phyloP scores from a whole-genome alignment of 176 grass and related monocot species.

The Luzula sylvatica region DNA sequence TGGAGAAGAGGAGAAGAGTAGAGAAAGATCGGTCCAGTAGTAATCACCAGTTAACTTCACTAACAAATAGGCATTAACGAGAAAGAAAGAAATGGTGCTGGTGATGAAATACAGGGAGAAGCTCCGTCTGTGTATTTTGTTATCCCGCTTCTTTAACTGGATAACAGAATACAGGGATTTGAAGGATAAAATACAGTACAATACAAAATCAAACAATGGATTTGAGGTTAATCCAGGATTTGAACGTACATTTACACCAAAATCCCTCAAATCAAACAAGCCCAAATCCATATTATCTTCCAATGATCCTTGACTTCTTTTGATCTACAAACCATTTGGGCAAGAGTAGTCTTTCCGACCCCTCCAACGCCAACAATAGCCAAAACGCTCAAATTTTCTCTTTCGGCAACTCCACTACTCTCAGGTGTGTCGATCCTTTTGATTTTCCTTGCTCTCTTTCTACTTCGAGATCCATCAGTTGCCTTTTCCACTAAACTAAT shows the following conservation, averaged over 20 bases:
- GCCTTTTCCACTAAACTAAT: neutral
- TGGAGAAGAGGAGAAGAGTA: neutral
- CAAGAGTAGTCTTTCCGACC: neutral
- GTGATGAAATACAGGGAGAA: no score
- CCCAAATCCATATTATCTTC: neutral
- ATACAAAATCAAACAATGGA: no score
- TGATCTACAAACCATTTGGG: slow-evolving; percentile 1
- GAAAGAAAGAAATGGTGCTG: no score
- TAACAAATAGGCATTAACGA: no score
- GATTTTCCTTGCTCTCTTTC: neutral
- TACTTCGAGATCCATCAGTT: neutral
- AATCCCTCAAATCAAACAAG: no score
- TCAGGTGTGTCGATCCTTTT: neutral
- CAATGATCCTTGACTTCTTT: neutral
- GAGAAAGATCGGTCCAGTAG: neutral
- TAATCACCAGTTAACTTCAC: no score
- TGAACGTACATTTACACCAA: no score
- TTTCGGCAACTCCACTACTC: neutral
- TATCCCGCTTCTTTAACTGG: no score
- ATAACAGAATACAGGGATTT: no score
- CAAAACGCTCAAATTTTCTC: neutral
- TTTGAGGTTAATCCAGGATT: no score
- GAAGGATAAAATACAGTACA: no score
- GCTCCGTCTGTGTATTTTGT: no score
- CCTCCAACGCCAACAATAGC: neutral